A percentile compares a stretch with the other conserved stretches of the same genome.
Conservation (phyloP, 2,329 filamentous ascomycete species). For the Coniochaeta sp. region DNA sequence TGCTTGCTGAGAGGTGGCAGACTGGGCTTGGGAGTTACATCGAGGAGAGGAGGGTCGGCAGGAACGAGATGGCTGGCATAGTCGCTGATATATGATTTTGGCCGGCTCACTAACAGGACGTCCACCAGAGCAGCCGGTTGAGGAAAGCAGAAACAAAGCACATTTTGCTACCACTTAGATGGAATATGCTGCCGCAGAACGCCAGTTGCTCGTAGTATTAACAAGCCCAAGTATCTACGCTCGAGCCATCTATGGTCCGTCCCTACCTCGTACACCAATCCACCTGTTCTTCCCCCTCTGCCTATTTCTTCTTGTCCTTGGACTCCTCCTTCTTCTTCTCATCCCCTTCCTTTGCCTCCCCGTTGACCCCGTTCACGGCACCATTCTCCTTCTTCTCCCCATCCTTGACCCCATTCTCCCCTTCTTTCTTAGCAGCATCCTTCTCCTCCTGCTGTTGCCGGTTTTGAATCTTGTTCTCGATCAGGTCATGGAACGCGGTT, state of each 20-base stretch:
- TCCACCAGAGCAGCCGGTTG: too few species aligned
- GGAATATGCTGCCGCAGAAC: background rate
- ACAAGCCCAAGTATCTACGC: slow-evolving; percentile 11
- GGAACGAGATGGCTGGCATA: slow-evolving; percentile 68
- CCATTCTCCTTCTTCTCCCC: slow-evolving; percentile 48
- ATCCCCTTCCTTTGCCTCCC: slow-evolving; percentile 34
- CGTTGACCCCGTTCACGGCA: slow-evolving; percentile 36
- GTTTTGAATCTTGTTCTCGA: slow-evolving; percentile 99
- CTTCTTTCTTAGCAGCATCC: slow-evolving; percentile 72
- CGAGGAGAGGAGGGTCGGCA: slow-evolving; percentile 43
- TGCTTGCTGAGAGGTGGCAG: slow-evolving; percentile 61
- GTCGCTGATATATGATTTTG: slow-evolving; percentile 25
- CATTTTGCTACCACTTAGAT: background rate
- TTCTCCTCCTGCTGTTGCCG: slow-evolving; percentile 94
- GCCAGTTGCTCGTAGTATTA: slow-evolving; percentile 12
- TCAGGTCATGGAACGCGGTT: slow-evolving; percentile 96
- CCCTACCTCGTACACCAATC: background rate
- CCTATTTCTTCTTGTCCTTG: slow-evolving; percentile 38
- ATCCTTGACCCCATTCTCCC: slow-evolving; percentile 33
- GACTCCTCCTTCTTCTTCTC: slow-evolving; percentile 17
- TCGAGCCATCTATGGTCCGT: slow-evolving; percentile 12
- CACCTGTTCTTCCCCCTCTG: slow-evolving; percentile 26
- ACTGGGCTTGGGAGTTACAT: slow-evolving; percentile 48
- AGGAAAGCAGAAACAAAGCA: background rate
- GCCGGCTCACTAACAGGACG: background rate